Conservation (phyloP, 169 alveolate species). For the Besnoitia besnoiti region DNA sequence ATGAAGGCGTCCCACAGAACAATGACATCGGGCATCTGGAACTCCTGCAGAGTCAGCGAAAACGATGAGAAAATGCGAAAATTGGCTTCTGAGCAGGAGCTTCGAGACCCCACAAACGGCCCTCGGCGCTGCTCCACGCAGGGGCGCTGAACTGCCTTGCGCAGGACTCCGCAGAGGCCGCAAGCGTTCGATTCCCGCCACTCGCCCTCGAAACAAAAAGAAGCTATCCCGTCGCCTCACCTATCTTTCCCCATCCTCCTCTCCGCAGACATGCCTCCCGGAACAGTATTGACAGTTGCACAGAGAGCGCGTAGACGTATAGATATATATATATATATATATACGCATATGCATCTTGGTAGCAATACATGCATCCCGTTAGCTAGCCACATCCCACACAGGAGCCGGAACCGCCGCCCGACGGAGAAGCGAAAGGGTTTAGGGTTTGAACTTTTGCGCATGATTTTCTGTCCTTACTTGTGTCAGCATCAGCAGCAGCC, state of each 20-base stretch:
- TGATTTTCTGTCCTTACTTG: conserved; percentile 23
- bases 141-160: background rate
- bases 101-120: no score
- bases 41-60: conserved; percentile 57
- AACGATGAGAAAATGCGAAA: no score
- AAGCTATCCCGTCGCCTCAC: background rate
- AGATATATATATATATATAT: background rate
- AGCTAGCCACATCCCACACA: background rate
- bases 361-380: background rate
- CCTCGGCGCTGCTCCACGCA: no score
- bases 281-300: no score
- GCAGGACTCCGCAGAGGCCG: no score
- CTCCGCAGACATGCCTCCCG: no score
- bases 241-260: background rate
- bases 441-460: no score
- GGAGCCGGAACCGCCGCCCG: no score
- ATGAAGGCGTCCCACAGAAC: conserved; percentile 70
- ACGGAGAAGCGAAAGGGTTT: no score
- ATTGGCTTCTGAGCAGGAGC: no score
- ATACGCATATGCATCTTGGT: background rate
- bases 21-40: conserved; percentile 67
- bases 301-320: background rate
- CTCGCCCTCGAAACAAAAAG: background rate
- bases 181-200: no score
- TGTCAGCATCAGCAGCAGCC: conserved; percentile 69